A percentile compares a stretch with the other conserved stretches of the same genome.
These are phyloP conservation scores for Boletus huronensis DNA, from an alignment of 768 basidiomycete genomes.

Conservation along the genomic window DNA sequence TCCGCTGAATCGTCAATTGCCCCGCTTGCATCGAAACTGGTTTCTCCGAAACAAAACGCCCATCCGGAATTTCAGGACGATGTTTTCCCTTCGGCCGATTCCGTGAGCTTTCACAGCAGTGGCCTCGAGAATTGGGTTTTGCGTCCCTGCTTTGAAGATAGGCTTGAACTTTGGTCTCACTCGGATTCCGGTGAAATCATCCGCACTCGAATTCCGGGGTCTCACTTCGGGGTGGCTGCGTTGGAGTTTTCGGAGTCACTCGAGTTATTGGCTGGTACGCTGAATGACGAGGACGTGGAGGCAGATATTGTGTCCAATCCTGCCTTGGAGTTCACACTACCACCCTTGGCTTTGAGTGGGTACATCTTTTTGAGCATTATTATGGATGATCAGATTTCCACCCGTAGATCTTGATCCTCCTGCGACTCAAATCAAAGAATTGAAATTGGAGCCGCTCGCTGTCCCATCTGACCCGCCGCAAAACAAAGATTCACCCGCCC, in stretches of 20 bases:
- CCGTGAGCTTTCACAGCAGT: constrained; percentile 36
- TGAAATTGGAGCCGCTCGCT: constrained; percentile 1
- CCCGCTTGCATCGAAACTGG: constrained; percentile 37
- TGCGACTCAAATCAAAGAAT: constrained; percentile 7
- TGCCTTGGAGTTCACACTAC: constrained; percentile 14
- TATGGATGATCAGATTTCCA: constrained; percentile 10
- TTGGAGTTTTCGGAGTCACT: constrained; percentile 69
- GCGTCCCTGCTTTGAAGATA: constrained; percentile 76
- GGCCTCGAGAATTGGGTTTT: constrained; percentile 67
- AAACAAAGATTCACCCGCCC: neutral
- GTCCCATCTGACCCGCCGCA: neutral
- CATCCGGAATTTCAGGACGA: constrained; percentile 35
- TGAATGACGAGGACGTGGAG: constrained; percentile 11
- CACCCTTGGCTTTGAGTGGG: constrained; percentile 20
- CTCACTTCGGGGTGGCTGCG: constrained; percentile 58
- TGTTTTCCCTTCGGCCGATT: constrained; percentile 18
- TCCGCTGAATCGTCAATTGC: constrained; percentile 44
- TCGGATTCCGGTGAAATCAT: constrained; percentile 36
- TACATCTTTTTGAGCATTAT: neutral
- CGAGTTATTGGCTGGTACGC: constrained; percentile 59
- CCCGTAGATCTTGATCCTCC: constrained; percentile 24
- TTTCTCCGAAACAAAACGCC: constrained; percentile 26
- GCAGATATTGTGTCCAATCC: constrained; percentile 14
- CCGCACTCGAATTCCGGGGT: constrained; percentile 42
- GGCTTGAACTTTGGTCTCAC: constrained; percentile 52